Conservation (phyloP, 352 stramenopile species). For the Pythium aquatile region DNA sequence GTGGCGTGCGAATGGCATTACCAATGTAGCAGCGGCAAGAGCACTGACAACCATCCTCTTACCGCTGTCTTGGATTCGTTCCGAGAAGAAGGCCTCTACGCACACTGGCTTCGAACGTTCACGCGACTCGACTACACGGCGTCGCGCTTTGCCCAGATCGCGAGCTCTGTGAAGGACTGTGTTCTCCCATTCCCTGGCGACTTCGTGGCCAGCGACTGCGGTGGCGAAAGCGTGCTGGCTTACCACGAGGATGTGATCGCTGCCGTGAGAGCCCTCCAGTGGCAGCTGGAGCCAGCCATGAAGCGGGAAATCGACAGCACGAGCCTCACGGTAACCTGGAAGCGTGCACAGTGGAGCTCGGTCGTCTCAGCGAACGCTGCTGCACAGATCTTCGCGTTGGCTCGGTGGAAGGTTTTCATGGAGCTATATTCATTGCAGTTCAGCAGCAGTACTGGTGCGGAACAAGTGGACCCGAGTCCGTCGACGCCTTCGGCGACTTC, state of each 20-base stretch:
- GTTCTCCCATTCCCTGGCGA: slow-evolving; percentile 10
- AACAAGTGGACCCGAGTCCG: not conserved
- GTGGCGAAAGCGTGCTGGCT: slow-evolving; percentile 23
- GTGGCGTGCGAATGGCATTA: slow-evolving; percentile 66
- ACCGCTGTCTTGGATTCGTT: slow-evolving; percentile 55
- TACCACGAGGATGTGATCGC: slow-evolving; percentile 24
- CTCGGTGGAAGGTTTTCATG: slow-evolving; percentile 73
- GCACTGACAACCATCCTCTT: slow-evolving; percentile 38
- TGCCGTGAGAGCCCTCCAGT: slow-evolving; percentile 13
- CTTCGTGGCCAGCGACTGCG: slow-evolving; percentile 4
- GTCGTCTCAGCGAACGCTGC: slow-evolving; percentile 25
- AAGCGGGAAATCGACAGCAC: not conserved
- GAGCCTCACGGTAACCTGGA: slow-evolving; percentile 29
- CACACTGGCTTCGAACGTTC: slow-evolving; percentile 68
- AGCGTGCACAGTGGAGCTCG: slow-evolving; percentile 17
- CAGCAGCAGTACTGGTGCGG: not conserved
- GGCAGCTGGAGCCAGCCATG: slow-evolving; percentile 17
- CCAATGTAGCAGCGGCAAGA: slow-evolving; percentile 22
- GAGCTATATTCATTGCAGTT: slow-evolving; percentile 57
- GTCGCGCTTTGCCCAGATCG: slow-evolving; percentile 28
- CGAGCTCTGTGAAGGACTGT: slow-evolving; percentile 25
- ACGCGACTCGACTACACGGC: slow-evolving; percentile 54
- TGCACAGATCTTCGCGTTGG: slow-evolving; percentile 50
- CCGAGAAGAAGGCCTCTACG: slow-evolving; percentile 57
- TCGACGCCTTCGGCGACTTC: slow-evolving; percentile 2